Base-by-base conservation (phyloP, 768 basidiomycete genomes). In the Boletus vermiculosoides region DNA sequence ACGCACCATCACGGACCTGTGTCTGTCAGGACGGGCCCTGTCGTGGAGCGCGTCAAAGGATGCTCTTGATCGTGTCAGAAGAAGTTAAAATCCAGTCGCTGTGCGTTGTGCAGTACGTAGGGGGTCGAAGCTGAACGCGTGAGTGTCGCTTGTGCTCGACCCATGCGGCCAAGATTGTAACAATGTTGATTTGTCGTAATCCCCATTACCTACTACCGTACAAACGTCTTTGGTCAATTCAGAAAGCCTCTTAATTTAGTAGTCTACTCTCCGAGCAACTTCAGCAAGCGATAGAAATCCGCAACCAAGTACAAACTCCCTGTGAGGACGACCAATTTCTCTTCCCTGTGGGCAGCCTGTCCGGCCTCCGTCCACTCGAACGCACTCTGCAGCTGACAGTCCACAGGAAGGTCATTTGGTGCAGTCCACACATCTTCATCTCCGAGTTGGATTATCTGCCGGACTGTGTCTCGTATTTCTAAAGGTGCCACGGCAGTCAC, bases 301-400 rank as follows among this genome's bases (percentile, higher is more conserved):
- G 94, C 93, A 1, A 94, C 92, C 39, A 98, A 81, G 74, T 99
- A 99, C 64, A 98, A 70, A 73, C 97, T 98, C 39, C 96, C 97
- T 23, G 92, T 88, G 1, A 96, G 66, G 12, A 97, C 80, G 0
- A 89, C 80, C 51, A 93, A 65, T n/a, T 74, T 71, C 28, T 76
- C 65, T 45, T 59, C 55, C 30, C 56, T 52, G 12, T 18, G 45
- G 8, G 34, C 47, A 30, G 46, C 47, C 13, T 54, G 59, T 40
- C n/a, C 42, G 18, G 54, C 50, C 44, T 71, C 69, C 22, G 75
- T 72, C 74, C 78, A 80, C n/a, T 72, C 63, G n/a, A 88, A 73
- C 36, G 85, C 85, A 70, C 78, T 59, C 67, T 66, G 63, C 76
- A 80, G 33, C 72, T 81, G 50, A 58, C 62, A 47, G 50, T 65